A percentile compares a stretch with the other conserved stretches of the same genome.
Evolutionary conservation across 768 basidiomycete genomes (phyloP).

Genomic region (Boletellus ananiceps): DNA sequence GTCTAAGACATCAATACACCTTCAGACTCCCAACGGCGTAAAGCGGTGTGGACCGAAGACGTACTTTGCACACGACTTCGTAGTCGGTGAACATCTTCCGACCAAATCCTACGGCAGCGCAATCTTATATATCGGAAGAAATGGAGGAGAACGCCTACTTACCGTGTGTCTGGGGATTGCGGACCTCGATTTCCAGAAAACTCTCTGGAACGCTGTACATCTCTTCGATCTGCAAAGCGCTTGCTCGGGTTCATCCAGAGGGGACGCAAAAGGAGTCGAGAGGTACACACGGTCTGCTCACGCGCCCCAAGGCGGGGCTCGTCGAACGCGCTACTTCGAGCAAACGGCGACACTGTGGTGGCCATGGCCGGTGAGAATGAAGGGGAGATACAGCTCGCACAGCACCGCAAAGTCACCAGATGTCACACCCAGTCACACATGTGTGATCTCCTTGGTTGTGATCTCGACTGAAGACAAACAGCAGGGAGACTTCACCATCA

Average conservation of each 20-base stretch:
- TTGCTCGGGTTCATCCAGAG: slow-evolving; percentile 33
- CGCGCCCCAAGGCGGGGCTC: slow-evolving; percentile 45
- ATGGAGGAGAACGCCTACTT: not conserved
- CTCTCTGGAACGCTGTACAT: slow-evolving; percentile 98
- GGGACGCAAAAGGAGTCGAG: slow-evolving; percentile 2
- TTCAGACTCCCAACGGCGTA: slow-evolving; percentile 4
- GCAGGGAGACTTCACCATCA: too few species aligned
- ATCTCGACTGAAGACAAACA: not conserved
- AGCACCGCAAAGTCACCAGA: slow-evolving; percentile 14
- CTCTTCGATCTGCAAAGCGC: slow-evolving; percentile 75
- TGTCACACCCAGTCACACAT: slow-evolving; percentile 22
- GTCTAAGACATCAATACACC: slow-evolving; percentile 49
- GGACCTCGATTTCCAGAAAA: slow-evolving; percentile 95
- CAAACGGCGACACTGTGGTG: slow-evolving; percentile 50
- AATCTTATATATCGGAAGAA: not conserved
- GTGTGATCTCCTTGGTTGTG: slow-evolving; percentile 29
- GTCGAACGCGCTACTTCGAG: slow-evolving; percentile 55
- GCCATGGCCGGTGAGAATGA: slow-evolving; percentile 28
- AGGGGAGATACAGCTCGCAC: slow-evolving; percentile 15
- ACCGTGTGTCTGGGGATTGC: slow-evolving; percentile 98
- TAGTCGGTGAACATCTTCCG: slow-evolving; percentile 99
- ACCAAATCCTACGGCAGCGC: slow-evolving; percentile 62
- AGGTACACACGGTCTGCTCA: slow-evolving; percentile 51
- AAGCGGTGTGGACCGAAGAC: not conserved
- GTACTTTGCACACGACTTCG: slow-evolving; percentile 94